Conservation (phyloP, 164 flowering plant genomes). For the Paratinospora sagittata region DNA sequence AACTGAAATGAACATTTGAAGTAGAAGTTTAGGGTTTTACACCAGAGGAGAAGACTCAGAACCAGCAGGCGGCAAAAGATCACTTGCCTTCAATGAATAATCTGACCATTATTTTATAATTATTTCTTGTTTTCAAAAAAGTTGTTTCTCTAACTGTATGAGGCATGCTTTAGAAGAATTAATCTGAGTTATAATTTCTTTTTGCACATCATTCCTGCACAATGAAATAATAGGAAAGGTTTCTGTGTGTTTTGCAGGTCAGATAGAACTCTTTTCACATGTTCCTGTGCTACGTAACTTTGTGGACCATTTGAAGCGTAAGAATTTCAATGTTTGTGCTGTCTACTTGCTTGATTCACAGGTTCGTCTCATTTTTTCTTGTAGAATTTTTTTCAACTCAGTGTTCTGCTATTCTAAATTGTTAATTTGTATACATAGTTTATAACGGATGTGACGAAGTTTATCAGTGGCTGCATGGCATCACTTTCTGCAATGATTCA, state of each 20-base stretch:
- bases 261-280: conserved; percentile 89
- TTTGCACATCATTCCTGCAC: not conserved
- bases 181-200: not conserved
- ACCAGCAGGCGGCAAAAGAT: too few relatives aligned
- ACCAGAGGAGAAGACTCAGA: too few relatives aligned
- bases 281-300: conserved; percentile 78
- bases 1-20: too few relatives aligned
- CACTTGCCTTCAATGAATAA: too few relatives aligned
- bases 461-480: conserved; percentile 95
- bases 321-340: conserved; percentile 86
- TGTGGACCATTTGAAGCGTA: conserved; percentile 83
- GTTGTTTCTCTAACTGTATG: not conserved
- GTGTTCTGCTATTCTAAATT: not conserved
- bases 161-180: not conserved
- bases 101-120: not conserved
- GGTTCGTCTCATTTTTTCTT: conserved; percentile 36
- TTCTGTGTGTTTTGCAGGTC: conserved; percentile 39
- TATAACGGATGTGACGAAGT: conserved; percentile 95
- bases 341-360: conserved; percentile 97
- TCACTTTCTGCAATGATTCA: conserved; percentile 97
- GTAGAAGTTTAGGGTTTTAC: too few relatives aligned
- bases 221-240: not conserved
- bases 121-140: not conserved
- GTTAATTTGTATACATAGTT: conserved; percentile 38
- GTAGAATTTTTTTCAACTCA: not conserved